These are phyloP conservation scores for Pachyrhizus erosus DNA, from an alignment of 306 rosid genomes.

Conservation along the genomic window DNA sequence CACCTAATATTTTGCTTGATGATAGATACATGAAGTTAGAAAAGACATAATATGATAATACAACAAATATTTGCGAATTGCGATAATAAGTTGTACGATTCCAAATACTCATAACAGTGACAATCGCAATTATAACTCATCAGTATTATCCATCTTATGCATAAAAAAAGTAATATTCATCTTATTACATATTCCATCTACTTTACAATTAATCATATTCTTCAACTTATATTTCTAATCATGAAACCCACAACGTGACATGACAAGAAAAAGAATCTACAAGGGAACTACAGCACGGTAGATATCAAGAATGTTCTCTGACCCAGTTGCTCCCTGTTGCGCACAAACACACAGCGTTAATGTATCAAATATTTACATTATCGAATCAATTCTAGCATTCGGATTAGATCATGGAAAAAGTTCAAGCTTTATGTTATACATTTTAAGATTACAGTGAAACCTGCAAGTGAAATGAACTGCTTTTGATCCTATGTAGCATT, in stretches of 20 bases:
- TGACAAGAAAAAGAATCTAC: background rate
- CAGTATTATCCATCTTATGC: background rate
- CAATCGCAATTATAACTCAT: background rate
- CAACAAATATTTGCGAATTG: background rate
- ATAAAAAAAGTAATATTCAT: too few relatives aligned
- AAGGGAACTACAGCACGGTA: background rate
- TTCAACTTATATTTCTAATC: background rate
- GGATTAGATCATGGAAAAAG: background rate
- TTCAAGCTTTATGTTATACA: background rate
- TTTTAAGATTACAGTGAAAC: too few relatives aligned
- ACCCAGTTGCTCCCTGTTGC: background rate
- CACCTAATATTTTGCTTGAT: background rate
- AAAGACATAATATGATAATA: too few relatives aligned
- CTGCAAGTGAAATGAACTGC: too few relatives aligned
- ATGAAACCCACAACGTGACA: background rate
- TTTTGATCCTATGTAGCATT: too few relatives aligned
- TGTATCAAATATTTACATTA: background rate
- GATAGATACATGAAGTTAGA: too few relatives aligned
- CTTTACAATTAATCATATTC: background rate
- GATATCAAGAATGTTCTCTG: background rate
- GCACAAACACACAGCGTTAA: background rate
- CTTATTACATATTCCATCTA: background rate
- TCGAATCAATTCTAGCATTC: background rate
- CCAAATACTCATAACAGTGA: background rate
- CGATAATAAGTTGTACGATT: background rate